phyloP scores from a whole-genome alignment of 306 rosid species.

The Styphnolobium japonicum region DNA sequence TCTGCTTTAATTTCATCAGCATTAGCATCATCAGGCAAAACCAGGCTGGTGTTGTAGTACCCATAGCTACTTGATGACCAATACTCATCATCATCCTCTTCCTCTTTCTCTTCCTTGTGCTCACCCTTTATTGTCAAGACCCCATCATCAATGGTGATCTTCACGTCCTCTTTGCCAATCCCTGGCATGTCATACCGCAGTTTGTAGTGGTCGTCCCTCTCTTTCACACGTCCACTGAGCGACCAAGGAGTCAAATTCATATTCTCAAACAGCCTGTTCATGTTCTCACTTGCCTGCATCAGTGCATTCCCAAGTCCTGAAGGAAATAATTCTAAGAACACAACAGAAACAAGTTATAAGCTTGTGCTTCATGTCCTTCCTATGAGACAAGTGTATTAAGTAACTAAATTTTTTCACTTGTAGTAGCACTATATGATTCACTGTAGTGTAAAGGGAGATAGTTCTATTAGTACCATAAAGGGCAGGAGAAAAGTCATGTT shows the following conservation, averaged over 20 bases:
- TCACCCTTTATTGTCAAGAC: slow-evolving; percentile 64
- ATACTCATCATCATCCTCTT: slow-evolving; percentile 32
- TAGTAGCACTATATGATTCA: no score
- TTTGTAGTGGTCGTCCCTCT: slow-evolving; percentile 54
- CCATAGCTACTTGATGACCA: slow-evolving; percentile 67
- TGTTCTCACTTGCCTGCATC: slow-evolving; percentile 63
- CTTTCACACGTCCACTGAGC: slow-evolving; percentile 49
- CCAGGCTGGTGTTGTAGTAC: slow-evolving; percentile 46
- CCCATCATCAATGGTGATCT: slow-evolving; percentile 67
- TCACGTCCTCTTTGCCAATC: slow-evolving; percentile 62
- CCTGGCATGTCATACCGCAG: slow-evolving; percentile 69
- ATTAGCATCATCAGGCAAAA: slow-evolving; percentile 79
- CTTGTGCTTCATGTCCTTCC: not conserved
- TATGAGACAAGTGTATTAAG: no score
- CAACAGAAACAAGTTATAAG: not conserved
- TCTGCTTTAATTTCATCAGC: slow-evolving; percentile 68
- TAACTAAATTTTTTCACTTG: no score
- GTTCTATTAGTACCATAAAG: slow-evolving; percentile 65
- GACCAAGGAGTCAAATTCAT: slow-evolving; percentile 75
- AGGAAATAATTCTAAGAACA: slow-evolving; percentile 47
- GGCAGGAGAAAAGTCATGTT: slow-evolving; percentile 46
- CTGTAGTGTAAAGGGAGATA: no score
- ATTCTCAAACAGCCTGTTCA: slow-evolving; percentile 59
- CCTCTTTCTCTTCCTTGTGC: slow-evolving; percentile 59
- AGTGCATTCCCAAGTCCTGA: slow-evolving; percentile 73